phyloP scores from a whole-genome alignment of 1,284 basidiomycete genomes.

The Cutaneotrichosporon cyanovorans region DNA sequence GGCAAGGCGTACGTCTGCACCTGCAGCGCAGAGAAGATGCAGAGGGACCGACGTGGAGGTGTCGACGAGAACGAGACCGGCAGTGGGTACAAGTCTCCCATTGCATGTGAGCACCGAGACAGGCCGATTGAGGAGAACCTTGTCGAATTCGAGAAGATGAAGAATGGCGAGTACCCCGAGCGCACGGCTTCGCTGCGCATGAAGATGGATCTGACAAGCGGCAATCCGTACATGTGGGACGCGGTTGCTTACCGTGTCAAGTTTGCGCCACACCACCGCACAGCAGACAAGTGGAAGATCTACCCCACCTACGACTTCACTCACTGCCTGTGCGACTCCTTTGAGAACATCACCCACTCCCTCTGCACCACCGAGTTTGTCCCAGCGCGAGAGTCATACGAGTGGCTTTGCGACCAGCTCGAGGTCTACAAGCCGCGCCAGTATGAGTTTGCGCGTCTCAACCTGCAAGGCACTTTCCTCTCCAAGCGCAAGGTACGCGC shows the following conservation, averaged over 20 bases:
- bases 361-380: conserved; percentile 97
- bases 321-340: conserved; percentile 95
- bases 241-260: conserved; percentile 93
- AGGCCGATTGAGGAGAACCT: conserved; percentile 80
- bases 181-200: conserved; percentile 89
- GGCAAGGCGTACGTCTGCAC: conserved; percentile 95
- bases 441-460: conserved; percentile 92
- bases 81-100: too few relatives aligned
- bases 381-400: conserved; percentile 92
- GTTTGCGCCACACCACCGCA: conserved; percentile 85
- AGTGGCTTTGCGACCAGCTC: conserved; percentile 96
- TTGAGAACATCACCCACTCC: conserved; percentile 98
- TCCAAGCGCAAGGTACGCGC: conserved; percentile 93
- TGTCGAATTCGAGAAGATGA: conserved; percentile 86
- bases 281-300: conserved; percentile 77
- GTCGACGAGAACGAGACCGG: too few relatives aligned
- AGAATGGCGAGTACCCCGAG: conserved; percentile 77
- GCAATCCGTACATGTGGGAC: conserved; percentile 99
- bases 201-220: conserved; percentile 91
- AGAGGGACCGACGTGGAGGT: conserved; percentile 73
- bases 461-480: conserved; percentile 89
- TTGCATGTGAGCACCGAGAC: conserved; percentile 76
- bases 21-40: conserved; percentile 91
- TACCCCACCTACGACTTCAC: conserved; percentile 96
- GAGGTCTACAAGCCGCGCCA: conserved; percentile 98